Percentiles rank a stretch among this genome's conserved stretches.
Conservation (phyloP, 129 eudicot genomes). For the Cynara cardunculus region DNA sequence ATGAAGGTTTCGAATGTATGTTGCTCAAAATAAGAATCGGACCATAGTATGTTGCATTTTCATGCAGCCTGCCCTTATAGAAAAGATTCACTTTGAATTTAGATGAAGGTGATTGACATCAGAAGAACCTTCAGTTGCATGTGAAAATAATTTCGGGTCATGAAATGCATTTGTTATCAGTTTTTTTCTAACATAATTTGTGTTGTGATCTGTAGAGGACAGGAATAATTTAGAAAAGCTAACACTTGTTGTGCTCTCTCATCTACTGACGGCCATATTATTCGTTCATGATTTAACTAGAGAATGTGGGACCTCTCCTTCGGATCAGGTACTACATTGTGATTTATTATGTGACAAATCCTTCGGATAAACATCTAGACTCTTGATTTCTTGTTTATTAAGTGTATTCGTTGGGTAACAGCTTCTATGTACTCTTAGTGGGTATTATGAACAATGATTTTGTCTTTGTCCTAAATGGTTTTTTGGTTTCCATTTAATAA, state of each 20-base stretch:
- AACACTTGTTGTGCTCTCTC: conserved; percentile 88
- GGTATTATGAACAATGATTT: no score
- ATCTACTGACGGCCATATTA: conserved; percentile 86
- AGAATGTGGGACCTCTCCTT: conserved; percentile 93
- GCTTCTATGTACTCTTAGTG: no score
- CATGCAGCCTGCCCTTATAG: background rate
- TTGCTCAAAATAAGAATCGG: background rate
- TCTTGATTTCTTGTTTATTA: background rate
- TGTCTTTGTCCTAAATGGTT: no score
- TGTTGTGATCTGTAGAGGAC: conserved; percentile 59
- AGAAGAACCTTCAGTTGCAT: background rate
- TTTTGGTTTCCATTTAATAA: no score
- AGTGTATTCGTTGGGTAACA: background rate
- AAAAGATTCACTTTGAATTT: background rate
- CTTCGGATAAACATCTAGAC: background rate
- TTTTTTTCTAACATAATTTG: background rate
- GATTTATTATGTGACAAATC: background rate
- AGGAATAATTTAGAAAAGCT: conserved; percentile 91
- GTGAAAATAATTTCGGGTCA: background rate
- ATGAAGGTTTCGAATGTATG: background rate
- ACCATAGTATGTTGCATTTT: no score
- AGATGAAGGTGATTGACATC: background rate
- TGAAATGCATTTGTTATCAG: background rate
- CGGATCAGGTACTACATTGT: conserved; percentile 86
- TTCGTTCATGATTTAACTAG: conserved; percentile 94